Evolutionary conservation across 371 early-diverging fungal genomes (phyloP).

Genomic region (Mortierella sp.): DNA sequence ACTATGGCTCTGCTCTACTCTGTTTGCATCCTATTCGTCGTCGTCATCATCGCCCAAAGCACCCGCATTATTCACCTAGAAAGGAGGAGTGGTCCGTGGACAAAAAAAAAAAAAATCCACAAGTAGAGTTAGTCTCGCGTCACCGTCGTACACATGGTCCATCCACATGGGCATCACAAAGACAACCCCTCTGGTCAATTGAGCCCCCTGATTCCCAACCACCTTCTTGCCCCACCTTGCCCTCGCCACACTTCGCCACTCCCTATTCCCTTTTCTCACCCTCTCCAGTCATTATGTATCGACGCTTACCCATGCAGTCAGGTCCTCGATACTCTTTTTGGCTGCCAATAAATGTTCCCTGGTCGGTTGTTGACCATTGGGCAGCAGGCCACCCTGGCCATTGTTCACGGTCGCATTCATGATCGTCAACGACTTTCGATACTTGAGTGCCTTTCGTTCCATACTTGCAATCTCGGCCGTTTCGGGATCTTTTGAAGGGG

Average conservation of each 20-base stretch:
- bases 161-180: too few species aligned
- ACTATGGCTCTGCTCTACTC: too few species aligned
- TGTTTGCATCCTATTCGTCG: not conserved
- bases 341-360: constrained; percentile 50
- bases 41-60: constrained; percentile 2
- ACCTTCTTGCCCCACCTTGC: too few species aligned
- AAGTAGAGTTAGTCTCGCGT: too few species aligned
- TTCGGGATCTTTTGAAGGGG: constrained; percentile 31
- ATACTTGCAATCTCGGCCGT: constrained; percentile 47
- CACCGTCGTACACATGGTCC: too few species aligned
- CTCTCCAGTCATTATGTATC: too few species aligned
- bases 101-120: not conserved
- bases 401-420: constrained; percentile 27
- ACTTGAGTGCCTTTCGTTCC: constrained; percentile 35
- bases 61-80: constrained; percentile 4
- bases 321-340: constrained; percentile 51
- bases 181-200: too few species aligned
- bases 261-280: too few species aligned
- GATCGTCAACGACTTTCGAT: constrained; percentile 50
- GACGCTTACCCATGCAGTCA: constrained; percentile 54
- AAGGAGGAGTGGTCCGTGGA: not conserved
- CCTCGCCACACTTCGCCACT: too few species aligned
- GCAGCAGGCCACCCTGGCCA: not conserved
- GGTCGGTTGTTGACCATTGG: constrained; percentile 21
- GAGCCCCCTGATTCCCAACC: too few species aligned